Evolutionary conservation across 106 monocot genomes (phyloP), one percentile per base, ranked within the genome.

Genomic region (Alisma plantagoaquatica): DNA sequence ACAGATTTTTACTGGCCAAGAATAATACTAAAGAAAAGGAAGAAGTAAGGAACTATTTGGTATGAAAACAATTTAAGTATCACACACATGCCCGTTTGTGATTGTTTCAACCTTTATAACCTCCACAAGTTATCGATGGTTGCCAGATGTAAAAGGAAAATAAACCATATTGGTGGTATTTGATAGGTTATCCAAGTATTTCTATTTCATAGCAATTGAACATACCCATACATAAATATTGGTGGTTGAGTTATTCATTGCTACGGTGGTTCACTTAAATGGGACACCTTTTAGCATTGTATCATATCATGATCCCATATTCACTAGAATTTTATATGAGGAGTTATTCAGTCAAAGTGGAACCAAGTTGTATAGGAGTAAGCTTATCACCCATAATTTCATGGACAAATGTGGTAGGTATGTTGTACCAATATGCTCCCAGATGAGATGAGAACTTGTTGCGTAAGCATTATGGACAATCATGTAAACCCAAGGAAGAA

Each of bases 371-470:
- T n/a, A 45, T 3, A 6, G 3, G 20, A 45, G 14, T 45, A 14
- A 45, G n/a, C 45, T 2, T 45, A 45, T 15, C 10, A 45, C 45
- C 45, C 3, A 45, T 19, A 45, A 45, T n/a, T 19, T n/a, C 17
- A 45, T 45, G 45, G 14, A 45, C 45, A 45, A 17, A 45, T 17
- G n/a, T n/a, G n/a, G n/a, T n/a, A n/a, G n/a, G n/a, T n/a, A n/a
- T n/a, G n/a, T n/a, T n/a, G n/a, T n/a, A n/a, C n/a, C n/a, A n/a
- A n/a, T n/a, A n/a, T n/a, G n/a, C n/a, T n/a, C n/a, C n/a, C n/a
- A n/a, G n/a, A n/a, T n/a, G n/a, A n/a, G n/a, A n/a, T n/a, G n/a
- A n/a, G n/a, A n/a, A n/a, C n/a, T n/a, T n/a, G n/a, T n/a, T n/a
- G n/a, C n/a, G n/a, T n/a, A n/a, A n/a, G n/a, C n/a, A n/a, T n/a